A percentile compares a stretch with the other conserved stretches of the same genome.
phyloP scores from a whole-genome alignment of 2,329 filamentous ascomycete species.

The Ustilaginoidea virens region DNA sequence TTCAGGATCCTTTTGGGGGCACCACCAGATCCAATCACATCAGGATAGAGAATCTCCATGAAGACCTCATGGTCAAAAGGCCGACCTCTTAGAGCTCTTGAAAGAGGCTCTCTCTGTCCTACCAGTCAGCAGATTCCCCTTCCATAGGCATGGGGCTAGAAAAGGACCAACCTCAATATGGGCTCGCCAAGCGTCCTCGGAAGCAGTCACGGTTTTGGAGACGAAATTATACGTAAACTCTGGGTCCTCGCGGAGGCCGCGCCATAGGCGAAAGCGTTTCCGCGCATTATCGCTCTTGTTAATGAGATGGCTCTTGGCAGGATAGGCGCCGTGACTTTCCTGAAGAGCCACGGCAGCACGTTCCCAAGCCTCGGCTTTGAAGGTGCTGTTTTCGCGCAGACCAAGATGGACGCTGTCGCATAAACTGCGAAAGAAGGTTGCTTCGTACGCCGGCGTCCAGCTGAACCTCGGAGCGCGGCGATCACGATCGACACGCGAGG shows the following conservation, averaged over 20 bases:
- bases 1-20: conserved; percentile 44
- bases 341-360: conserved; percentile 37
- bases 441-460: conserved; percentile 43
- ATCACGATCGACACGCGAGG: conserved; percentile 21
- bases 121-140: too few relatives aligned
- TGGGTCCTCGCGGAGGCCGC: conserved; percentile 39
- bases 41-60: conserved; percentile 44
- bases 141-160: too few relatives aligned
- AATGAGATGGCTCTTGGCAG: conserved; percentile 45
- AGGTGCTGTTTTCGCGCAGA: conserved; percentile 41
- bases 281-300: conserved; percentile 50
- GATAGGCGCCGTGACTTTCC: conserved; percentile 38
- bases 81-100: conserved; percentile 38
- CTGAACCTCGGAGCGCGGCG: conserved; percentile 38
- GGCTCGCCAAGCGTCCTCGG: conserved; percentile 39
- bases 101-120: conserved; percentile 42
- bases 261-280: conserved; percentile 47
- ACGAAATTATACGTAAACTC: conserved; percentile 38
- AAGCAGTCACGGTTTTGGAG: conserved; percentile 35
- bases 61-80: conserved; percentile 45
- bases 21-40: conserved; percentile 43
- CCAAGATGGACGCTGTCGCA: conserved; percentile 43
- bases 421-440: conserved; percentile 44
- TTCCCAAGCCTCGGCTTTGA: conserved; percentile 47
- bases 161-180: conserved; percentile 36